phyloP scores from a whole-genome alignment of 225 moss, liverwort and hornwort species.

The Ulota crispa region DNA sequence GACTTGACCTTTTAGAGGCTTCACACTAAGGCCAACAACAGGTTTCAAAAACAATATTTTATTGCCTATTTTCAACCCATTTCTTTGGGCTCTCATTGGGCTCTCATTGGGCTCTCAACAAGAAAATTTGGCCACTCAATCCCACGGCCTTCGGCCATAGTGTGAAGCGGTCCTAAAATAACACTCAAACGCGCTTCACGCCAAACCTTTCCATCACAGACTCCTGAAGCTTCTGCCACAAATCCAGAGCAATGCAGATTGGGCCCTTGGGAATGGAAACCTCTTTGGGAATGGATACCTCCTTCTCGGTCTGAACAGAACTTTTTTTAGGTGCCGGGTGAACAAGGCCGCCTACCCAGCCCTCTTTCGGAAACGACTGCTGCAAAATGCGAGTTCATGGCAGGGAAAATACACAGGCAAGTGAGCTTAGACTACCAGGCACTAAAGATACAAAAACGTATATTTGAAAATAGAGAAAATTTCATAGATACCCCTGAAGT shows the following conservation, averaged over 20 bases:
- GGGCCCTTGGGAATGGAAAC: conserved; percentile 21
- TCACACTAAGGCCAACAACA: no score
- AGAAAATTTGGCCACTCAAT: no score
- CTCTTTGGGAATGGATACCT: conserved; percentile 9
- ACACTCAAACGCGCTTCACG: neutral
- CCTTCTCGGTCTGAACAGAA: neutral
- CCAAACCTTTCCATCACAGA: conserved; percentile 38
- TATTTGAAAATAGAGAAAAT: no score
- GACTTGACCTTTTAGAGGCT: no score
- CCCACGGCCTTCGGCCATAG: no score
- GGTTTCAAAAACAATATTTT: no score
- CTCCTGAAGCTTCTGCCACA: conserved; percentile 49
- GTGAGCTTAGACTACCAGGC: neutral
- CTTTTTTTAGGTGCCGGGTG: conserved; percentile 49
- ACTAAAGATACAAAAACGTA: neutral
- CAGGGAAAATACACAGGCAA: neutral
- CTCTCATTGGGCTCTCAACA: no score
- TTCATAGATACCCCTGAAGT: no score
- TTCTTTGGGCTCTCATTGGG: no score
- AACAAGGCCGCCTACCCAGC: conserved; percentile 84
- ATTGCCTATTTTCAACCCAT: no score
- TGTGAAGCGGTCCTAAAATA: no score
- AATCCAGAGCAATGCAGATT: conserved; percentile 19
- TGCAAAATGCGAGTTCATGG: neutral
- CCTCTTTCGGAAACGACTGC: conserved; percentile 43